Conservation (phyloP, 805 yeast species). For the Metschnikowia koreensis region DNA sequence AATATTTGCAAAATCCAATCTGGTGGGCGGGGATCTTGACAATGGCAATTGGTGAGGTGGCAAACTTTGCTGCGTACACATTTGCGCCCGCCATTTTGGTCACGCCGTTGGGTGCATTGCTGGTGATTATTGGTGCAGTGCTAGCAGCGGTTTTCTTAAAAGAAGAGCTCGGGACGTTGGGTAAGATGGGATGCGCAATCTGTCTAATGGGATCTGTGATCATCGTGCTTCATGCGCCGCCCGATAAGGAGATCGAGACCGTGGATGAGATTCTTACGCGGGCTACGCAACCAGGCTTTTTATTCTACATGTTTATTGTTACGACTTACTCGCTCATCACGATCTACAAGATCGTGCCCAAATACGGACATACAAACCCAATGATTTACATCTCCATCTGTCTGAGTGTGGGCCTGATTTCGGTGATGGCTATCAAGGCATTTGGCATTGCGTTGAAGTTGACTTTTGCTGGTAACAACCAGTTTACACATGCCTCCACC, state of each 20-base stretch:
- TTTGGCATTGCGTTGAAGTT: slow-evolving; percentile 89
- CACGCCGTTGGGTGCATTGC: slow-evolving; percentile 87
- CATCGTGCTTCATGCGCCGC: slow-evolving; percentile 88
- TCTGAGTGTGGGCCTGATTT: slow-evolving; percentile 84
- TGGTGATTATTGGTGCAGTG: slow-evolving; percentile 89
- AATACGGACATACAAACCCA: slow-evolving; percentile 76
- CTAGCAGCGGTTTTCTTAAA: slow-evolving; percentile 80
- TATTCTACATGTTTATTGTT: slow-evolving; percentile 64
- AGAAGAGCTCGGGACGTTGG: slow-evolving; percentile 84
- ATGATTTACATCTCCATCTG: slow-evolving; percentile 88
- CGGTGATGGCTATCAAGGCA: slow-evolving; percentile 90
- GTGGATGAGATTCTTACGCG: slow-evolving; percentile 83
- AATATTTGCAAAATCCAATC: slow-evolving; percentile 77
- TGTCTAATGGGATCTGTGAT: slow-evolving; percentile 85
- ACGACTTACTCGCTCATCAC: slow-evolving; percentile 66
- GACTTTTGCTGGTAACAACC: slow-evolving; percentile 82
- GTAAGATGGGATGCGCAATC: slow-evolving; percentile 90
- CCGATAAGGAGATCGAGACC: slow-evolving; percentile 84
- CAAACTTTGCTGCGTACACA: slow-evolving; percentile 92
- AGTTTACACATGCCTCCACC: slow-evolving; percentile 80
- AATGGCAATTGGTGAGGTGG: slow-evolving; percentile 89
- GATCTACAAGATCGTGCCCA: slow-evolving; percentile 82
- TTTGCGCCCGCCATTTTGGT: slow-evolving; percentile 93
- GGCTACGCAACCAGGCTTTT: slow-evolving; percentile 75
- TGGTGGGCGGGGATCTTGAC: slow-evolving; percentile 95